These are phyloP conservation scores for Fagus crenata DNA, from an alignment of 306 rosid species.

Conservation along the genomic window DNA sequence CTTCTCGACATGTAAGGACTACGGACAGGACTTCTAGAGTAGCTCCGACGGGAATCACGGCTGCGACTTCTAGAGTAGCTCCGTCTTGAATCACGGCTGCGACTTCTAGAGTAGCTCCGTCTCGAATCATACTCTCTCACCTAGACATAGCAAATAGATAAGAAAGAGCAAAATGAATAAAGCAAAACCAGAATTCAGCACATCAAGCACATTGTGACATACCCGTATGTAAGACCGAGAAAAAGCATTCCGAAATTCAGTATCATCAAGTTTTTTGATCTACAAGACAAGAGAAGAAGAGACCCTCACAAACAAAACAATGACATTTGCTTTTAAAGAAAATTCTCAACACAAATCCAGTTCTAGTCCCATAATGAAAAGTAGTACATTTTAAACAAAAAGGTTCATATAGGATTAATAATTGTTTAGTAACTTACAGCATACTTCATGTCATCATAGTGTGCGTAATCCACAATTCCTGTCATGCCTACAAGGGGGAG, in stretches of 20 bases:
- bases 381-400: neutral
- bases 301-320: slow-evolving; percentile 1
- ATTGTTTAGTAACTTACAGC: slow-evolving; percentile 61
- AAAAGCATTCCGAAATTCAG: slow-evolving; percentile 82
- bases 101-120: slow-evolving; percentile 68
- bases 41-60: slow-evolving; percentile 32
- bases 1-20: slow-evolving; percentile 53
- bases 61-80: slow-evolving; percentile 69
- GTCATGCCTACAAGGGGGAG: slow-evolving; percentile 56
- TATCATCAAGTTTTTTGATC: slow-evolving; percentile 83
- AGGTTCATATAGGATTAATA: neutral
- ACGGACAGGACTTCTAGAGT: slow-evolving; percentile 63
- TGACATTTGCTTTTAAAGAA: neutral
- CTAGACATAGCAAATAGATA: slow-evolving; percentile 41
- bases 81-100: slow-evolving; percentile 56
- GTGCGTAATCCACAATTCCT: slow-evolving; percentile 89
- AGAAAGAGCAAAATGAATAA: neutral
- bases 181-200: slow-evolving; percentile 23
- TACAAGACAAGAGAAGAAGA: slow-evolving; percentile 37
- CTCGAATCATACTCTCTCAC: slow-evolving; percentile 74
- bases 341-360: slow-evolving; percentile 13
- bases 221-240: slow-evolving; percentile 72
- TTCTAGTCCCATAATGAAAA: neutral
- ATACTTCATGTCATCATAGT: slow-evolving; percentile 86
- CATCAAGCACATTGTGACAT: slow-evolving; percentile 18